These are phyloP conservation scores for Claviceps humidiphila DNA, from an alignment of 2,329 filamentous ascomycete genomes.

Conservation along the genomic window DNA sequence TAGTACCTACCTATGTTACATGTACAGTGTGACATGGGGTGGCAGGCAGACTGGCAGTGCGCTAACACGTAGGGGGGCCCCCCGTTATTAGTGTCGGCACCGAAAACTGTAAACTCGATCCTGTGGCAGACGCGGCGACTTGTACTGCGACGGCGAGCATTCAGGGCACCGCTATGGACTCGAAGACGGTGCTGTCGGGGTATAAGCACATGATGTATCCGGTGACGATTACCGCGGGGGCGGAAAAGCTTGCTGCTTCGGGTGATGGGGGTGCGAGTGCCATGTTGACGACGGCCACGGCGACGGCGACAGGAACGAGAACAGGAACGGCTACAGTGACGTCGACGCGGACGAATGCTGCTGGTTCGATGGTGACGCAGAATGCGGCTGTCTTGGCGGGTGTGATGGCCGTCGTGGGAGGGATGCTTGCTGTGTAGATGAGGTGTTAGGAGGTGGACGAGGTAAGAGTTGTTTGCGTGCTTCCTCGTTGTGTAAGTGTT, in stretches of 20 bases:
- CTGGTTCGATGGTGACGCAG: slow-evolving; percentile 18
- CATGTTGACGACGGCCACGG: slow-evolving; percentile 6
- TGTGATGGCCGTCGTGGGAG: slow-evolving; percentile 21
- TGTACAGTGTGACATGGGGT: too few relatives aligned
- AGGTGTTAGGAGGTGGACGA: neutral
- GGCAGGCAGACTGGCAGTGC: too few relatives aligned
- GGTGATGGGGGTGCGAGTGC: slow-evolving; percentile 4
- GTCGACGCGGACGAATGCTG: slow-evolving; percentile 15
- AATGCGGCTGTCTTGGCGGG: slow-evolving; percentile 21
- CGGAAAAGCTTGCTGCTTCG: slow-evolving; percentile 20
- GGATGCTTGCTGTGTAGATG: slow-evolving; percentile 22
- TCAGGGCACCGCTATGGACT: neutral
- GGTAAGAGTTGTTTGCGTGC: too few relatives aligned
- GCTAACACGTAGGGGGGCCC: too few relatives aligned
- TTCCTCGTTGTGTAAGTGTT: too few relatives aligned
- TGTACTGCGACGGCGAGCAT: slow-evolving; percentile 10
- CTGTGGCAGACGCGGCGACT: slow-evolving; percentile 11
- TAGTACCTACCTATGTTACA: too few relatives aligned
- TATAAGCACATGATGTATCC: slow-evolving; percentile 13
- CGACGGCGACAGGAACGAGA: neutral
- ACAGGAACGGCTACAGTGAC: slow-evolving; percentile 3
- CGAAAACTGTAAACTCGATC: slow-evolving; percentile 14
- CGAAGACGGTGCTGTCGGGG: slow-evolving; percentile 6
- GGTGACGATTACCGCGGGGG: slow-evolving; percentile 25
- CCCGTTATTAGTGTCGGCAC: slow-evolving; percentile 6